phyloP scores from a whole-genome alignment of 805 yeast species.

The Monosporozyma siamensis region DNA sequence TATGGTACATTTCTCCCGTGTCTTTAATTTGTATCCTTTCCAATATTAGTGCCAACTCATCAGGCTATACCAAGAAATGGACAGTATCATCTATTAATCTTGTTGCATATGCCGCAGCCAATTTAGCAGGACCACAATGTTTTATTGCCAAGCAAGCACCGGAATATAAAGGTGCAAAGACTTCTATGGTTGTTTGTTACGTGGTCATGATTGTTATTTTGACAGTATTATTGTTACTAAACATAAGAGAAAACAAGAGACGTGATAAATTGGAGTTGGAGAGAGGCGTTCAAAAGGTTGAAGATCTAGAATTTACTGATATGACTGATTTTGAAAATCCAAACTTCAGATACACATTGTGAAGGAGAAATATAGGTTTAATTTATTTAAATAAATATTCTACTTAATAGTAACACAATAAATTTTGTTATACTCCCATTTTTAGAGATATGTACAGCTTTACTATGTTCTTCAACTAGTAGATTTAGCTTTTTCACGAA shows the following conservation, averaged over 20 bases:
- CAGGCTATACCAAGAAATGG: constrained; percentile 69
- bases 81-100: constrained; percentile 49
- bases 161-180: constrained; percentile 45
- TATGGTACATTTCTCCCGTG: constrained; percentile 32
- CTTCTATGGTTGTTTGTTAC: constrained; percentile 42
- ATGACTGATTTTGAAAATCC: constrained; percentile 39
- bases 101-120: constrained; percentile 59
- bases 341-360: constrained; percentile 31
- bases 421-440: no score
- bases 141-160: constrained; percentile 55
- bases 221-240: constrained; percentile 22
- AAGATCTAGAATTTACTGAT: constrained; percentile 33
- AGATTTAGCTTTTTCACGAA: no score
- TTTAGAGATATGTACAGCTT: no score
- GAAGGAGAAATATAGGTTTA: no score
- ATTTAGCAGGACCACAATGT: constrained; percentile 66
- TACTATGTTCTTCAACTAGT: no score
- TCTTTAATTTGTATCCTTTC: constrained; percentile 31
- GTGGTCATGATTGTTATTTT: constrained; percentile 33
- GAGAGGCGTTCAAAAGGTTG: constrained; percentile 19
- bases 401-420: no score
- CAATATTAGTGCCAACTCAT: constrained; percentile 40
- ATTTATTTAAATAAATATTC: no score
- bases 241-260: constrained; percentile 33
- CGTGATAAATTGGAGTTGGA: constrained; percentile 29